Evolutionary conservation across 352 stramenopile species (phyloP).

Genomic region (Globisporangium splendens): DNA sequence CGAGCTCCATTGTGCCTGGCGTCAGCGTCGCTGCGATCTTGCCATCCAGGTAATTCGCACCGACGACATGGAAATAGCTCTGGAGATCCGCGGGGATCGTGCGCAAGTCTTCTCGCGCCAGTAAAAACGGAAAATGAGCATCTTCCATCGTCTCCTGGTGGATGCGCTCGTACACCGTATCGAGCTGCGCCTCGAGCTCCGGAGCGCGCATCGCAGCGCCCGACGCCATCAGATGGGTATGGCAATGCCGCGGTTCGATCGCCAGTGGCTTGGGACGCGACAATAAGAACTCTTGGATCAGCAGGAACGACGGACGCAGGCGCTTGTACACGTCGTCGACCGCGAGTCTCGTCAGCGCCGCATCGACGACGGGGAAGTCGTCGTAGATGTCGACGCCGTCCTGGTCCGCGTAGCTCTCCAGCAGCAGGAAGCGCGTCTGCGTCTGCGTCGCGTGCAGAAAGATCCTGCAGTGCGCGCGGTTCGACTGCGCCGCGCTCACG

Average conservation of each 20-base stretch:
- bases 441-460: slow-evolving; percentile 38
- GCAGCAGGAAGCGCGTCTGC: slow-evolving; percentile 43
- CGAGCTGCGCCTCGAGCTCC: slow-evolving; percentile 14
- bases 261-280: slow-evolving; percentile 17
- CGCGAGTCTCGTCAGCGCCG: slow-evolving; percentile 18
- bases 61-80: slow-evolving; percentile 54
- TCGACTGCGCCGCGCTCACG: slow-evolving; percentile 11
- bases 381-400: slow-evolving; percentile 48
- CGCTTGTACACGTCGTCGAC: slow-evolving; percentile 35
- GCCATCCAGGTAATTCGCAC: slow-evolving; percentile 60
- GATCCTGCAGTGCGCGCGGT: slow-evolving; percentile 43
- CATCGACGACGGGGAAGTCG: slow-evolving; percentile 24
- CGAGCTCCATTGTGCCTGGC: slow-evolving; percentile 53
- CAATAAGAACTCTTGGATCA: slow-evolving; percentile 30
- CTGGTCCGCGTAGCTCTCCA: slow-evolving; percentile 48
- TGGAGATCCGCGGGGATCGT: slow-evolving; percentile 32
- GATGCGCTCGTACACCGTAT: slow-evolving; percentile 27
- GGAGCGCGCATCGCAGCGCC: slow-evolving; percentile 23
- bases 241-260: slow-evolving; percentile 50
- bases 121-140: slow-evolving; percentile 49
- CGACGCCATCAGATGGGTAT: slow-evolving; percentile 33
- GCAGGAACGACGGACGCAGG: slow-evolving; percentile 41
- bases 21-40: slow-evolving; percentile 41
- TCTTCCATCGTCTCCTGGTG: slow-evolving; percentile 44
- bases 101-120: slow-evolving; percentile 46